Percentiles rank a stretch among this genome's conserved stretches.
phyloP scores from a whole-genome alignment of 139 green algal genomes.

The Chlamydomonas sp. region DNA sequence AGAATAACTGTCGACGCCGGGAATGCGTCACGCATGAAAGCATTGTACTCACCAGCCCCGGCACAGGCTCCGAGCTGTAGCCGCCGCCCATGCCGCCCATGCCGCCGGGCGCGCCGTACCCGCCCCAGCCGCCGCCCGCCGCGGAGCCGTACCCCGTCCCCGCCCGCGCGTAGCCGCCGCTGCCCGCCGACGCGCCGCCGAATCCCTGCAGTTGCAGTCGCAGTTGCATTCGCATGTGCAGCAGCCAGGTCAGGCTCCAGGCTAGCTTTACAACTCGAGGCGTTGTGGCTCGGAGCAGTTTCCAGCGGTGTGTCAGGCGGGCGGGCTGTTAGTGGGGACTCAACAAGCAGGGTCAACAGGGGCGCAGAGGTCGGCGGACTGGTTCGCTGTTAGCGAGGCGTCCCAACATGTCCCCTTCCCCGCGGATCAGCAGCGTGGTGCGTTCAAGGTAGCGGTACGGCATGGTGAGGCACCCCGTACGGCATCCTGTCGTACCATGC shows the following conservation, averaged over 20 bases:
- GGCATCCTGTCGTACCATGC: slow-evolving; percentile 32
- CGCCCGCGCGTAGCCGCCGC: slow-evolving; percentile 12
- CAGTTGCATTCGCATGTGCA: not conserved
- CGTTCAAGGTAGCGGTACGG: too few relatives aligned
- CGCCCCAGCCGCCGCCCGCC: slow-evolving; percentile 2
- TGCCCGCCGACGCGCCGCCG: not conserved
- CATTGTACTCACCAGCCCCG: not conserved
- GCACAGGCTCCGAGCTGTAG: slow-evolving; percentile 8
- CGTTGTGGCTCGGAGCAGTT: too few relatives aligned
- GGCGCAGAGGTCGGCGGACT: too few relatives aligned
- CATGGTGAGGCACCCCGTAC: not conserved
- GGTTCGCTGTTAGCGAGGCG: too few relatives aligned
- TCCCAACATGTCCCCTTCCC: too few relatives aligned
- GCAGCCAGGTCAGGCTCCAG: not conserved
- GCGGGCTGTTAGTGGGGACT: too few relatives aligned
- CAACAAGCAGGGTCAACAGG: too few relatives aligned
- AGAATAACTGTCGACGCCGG: not conserved
- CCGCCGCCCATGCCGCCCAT: not conserved
- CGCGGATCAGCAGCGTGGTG: too few relatives aligned
- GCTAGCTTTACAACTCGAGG: too few relatives aligned
- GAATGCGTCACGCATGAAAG: not conserved
- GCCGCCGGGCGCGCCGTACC: not conserved
- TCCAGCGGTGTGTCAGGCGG: too few relatives aligned
- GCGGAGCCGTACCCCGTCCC: not conserved
- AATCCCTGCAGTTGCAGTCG: not conserved